Evolutionary conservation across 139 green algal genomes (phyloP).

Genomic region (Chlamydomonas applanata): DNA sequence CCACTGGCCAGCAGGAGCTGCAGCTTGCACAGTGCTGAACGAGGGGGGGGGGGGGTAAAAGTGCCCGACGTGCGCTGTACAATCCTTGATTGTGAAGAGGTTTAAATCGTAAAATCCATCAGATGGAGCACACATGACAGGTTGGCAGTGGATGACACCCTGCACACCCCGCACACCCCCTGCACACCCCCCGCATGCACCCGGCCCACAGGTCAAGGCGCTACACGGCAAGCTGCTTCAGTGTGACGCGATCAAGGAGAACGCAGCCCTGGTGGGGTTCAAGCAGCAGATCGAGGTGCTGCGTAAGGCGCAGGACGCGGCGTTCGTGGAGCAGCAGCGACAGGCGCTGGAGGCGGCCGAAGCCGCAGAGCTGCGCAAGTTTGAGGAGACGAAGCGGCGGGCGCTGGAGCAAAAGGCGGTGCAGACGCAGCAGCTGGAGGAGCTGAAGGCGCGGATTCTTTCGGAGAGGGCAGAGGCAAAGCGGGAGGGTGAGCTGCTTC

Average conservation of each 20-base stretch:
- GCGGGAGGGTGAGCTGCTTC: slow-evolving; percentile 38
- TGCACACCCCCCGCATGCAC: neutral
- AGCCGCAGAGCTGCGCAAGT: slow-evolving; percentile 56
- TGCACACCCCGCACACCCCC: too few species aligned
- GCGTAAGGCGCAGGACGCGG: slow-evolving; percentile 49
- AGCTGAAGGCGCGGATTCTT: slow-evolving; percentile 52
- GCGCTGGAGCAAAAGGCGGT: slow-evolving; percentile 57
- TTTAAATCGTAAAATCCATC: too few species aligned
- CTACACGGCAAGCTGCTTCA: slow-evolving; percentile 63
- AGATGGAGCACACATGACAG: too few species aligned
- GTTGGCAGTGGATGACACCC: too few species aligned
- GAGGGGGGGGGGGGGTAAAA: too few species aligned
- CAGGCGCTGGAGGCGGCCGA: slow-evolving; percentile 63
- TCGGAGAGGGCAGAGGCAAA: slow-evolving; percentile 38
- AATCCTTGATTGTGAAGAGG: too few species aligned
- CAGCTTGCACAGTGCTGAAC: too few species aligned
- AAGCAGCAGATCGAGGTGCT: slow-evolving; percentile 63
- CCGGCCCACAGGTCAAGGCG: slow-evolving; percentile 26
- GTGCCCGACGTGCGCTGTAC: too few species aligned
- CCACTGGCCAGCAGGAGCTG: too few species aligned
- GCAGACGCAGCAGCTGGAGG: slow-evolving; percentile 66
- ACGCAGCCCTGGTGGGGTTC: slow-evolving; percentile 55
- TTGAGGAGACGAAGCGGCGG: slow-evolving; percentile 36
- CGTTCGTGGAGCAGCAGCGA: slow-evolving; percentile 63
- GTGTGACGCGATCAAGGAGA: slow-evolving; percentile 67